Conservation (phyloP, 2,329 filamentous ascomycete species). For the Colletotrichum lindemuthianum region DNA sequence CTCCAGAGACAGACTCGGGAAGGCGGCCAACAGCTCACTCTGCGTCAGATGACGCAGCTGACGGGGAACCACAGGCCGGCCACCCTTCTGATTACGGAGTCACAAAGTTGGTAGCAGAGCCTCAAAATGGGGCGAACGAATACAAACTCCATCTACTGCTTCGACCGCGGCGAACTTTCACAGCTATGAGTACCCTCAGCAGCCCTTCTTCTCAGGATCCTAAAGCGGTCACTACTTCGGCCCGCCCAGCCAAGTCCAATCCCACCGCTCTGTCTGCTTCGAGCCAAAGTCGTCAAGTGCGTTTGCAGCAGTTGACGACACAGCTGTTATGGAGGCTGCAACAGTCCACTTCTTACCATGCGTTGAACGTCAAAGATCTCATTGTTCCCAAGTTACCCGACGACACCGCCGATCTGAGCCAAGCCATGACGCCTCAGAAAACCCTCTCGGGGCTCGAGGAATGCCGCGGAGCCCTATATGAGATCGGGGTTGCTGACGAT, state of each 20-base stretch:
- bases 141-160: constrained; percentile 95
- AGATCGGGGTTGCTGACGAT: constrained; percentile 96
- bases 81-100: constrained; percentile 71
- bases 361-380: constrained; percentile 78
- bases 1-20: constrained; percentile 56
- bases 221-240: constrained; percentile 42
- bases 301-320: constrained; percentile 91
- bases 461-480: constrained; percentile 91
- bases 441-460: constrained; percentile 86
- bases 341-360: constrained; percentile 92
- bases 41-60: constrained; percentile 39
- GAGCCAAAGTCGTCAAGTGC: constrained; percentile 79
- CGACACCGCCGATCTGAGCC: constrained; percentile 57
- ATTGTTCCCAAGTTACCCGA: constrained; percentile 81
- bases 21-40: constrained; percentile 41
- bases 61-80: constrained; percentile 47
- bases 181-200: constrained; percentile 70
- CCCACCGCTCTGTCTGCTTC: constrained; percentile 50
- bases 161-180: constrained; percentile 79
- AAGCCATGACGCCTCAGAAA: constrained; percentile 61
- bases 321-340: constrained; percentile 95
- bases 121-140: constrained; percentile 92
- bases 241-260: constrained; percentile 22
- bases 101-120: constrained; percentile 85
- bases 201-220: constrained; percentile 38